phyloP scores from a whole-genome alignment of 192 early-diverging fungal species.

The Chytriomyces confervae region DNA sequence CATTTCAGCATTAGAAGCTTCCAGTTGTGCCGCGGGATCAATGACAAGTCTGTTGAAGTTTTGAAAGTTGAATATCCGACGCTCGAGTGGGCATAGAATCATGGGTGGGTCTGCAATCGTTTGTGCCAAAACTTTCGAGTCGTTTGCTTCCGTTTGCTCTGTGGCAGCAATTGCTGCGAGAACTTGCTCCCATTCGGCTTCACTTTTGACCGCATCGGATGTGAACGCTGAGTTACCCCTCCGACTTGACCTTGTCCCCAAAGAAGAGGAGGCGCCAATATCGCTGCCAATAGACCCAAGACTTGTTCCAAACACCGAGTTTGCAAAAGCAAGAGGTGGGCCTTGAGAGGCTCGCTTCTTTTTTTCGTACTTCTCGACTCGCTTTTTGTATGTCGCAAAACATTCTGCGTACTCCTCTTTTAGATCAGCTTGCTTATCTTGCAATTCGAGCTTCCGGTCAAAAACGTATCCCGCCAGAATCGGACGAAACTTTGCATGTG shows the following conservation, averaged over 20 bases:
- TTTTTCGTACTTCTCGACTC: slow-evolving; percentile 30
- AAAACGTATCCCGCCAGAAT: slow-evolving; percentile 5
- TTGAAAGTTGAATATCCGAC: slow-evolving; percentile 25
- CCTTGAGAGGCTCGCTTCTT: slow-evolving; percentile 2
- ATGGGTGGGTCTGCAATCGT: slow-evolving; percentile 39
- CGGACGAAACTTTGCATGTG: slow-evolving; percentile 18
- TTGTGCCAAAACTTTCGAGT: slow-evolving; percentile 24
- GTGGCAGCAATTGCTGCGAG: slow-evolving; percentile 47
- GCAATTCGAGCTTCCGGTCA: slow-evolving; percentile 1
- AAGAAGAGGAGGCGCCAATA: neutral
- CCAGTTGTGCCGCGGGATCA: slow-evolving; percentile 51
- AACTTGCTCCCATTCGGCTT: slow-evolving; percentile 56
- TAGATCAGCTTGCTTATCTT: slow-evolving; percentile 27
- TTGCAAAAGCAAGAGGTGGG: slow-evolving; percentile 1
- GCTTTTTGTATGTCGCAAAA: slow-evolving; percentile 30
- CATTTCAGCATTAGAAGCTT: slow-evolving; percentile 37
- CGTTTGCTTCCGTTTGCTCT: slow-evolving; percentile 24
- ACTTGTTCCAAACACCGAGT: neutral
- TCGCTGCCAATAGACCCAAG: neutral
- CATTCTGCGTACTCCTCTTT: slow-evolving; percentile 35
- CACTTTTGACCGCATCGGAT: slow-evolving; percentile 57
- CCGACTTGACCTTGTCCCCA: slow-evolving; percentile 1
- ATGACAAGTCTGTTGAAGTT: slow-evolving; percentile 46
- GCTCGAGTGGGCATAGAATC: slow-evolving; percentile 39
- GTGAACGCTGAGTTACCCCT: slow-evolving; percentile 33